phyloP scores from a whole-genome alignment of 305 asterid species.

The Fraxinus angustifolia region DNA sequence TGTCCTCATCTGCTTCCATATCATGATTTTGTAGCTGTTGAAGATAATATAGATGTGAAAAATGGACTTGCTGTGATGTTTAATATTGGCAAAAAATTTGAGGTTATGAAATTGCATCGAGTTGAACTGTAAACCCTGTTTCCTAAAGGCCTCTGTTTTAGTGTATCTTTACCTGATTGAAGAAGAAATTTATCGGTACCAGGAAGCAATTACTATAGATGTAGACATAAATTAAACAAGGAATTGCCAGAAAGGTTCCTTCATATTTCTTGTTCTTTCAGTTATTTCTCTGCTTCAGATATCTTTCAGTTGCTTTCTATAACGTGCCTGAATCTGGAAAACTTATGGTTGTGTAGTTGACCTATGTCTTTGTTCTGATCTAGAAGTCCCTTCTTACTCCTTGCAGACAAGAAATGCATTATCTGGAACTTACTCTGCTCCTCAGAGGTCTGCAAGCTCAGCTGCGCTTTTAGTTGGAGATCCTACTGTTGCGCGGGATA shows the following conservation, averaged over 20 bases:
- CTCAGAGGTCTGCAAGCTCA: conserved; percentile 98
- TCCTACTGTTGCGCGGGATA: conserved; percentile 85
- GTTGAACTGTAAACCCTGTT: not conserved
- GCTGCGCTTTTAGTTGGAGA: conserved; percentile 99
- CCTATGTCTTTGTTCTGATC: conserved; percentile 18
- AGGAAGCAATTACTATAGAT: not conserved
- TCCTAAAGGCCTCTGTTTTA: not conserved
- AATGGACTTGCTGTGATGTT: not conserved
- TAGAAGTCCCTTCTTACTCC: conserved; percentile 17
- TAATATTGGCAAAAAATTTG: not conserved
- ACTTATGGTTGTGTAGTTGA: conserved; percentile 4
- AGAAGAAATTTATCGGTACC: not conserved
- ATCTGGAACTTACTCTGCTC: conserved; percentile 98
- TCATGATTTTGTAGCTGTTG: not conserved
- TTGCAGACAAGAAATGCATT: conserved; percentile 94
- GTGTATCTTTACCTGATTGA: not conserved
- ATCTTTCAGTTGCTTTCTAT: not conserved
- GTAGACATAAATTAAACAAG: not conserved
- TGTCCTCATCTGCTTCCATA: not conserved
- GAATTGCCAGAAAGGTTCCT: not conserved
- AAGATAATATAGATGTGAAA: not conserved
- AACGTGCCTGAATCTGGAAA: conserved; percentile 6
- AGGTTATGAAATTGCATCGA: not conserved
- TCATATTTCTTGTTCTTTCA: not conserved
- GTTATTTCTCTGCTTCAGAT: not conserved